phyloP scores from a whole-genome alignment of 1,139 yeast species.

The Geotrichum histeridarum region DNA sequence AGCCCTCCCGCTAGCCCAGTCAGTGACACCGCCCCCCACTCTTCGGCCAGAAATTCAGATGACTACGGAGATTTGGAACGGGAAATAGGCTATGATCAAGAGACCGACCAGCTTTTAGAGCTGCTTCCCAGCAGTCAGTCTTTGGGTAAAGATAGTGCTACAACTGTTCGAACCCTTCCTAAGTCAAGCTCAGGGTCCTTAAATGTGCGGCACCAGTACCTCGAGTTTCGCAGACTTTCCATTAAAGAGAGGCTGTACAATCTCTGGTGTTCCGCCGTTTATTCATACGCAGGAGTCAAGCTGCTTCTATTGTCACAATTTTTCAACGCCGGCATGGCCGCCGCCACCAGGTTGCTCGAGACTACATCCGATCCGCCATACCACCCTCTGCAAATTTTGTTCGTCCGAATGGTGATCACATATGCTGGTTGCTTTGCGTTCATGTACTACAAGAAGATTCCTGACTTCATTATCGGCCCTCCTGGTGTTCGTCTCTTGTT shows the following conservation, averaged over 20 bases:
- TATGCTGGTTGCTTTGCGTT: conserved; percentile 52
- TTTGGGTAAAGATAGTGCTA: not conserved
- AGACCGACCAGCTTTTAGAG: conserved; percentile 8
- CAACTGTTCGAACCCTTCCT: not conserved
- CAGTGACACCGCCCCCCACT: conserved; percentile 1
- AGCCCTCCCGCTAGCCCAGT: no score
- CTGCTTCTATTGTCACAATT: conserved; percentile 43
- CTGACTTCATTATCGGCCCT: conserved; percentile 71
- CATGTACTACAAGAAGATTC: conserved; percentile 46
- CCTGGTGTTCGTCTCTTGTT: conserved; percentile 51
- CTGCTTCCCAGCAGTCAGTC: conserved; percentile 9
- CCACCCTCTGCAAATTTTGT: conserved; percentile 71
- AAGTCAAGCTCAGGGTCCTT: not conserved
- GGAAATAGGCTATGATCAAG: conserved; percentile 7
- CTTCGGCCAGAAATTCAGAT: not conserved
- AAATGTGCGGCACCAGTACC: conserved; percentile 6
- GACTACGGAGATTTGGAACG: conserved; percentile 17
- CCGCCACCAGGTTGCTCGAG: conserved; percentile 65
- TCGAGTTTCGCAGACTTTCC: conserved; percentile 9
- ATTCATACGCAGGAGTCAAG: conserved; percentile 27
- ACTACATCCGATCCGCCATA: conserved; percentile 58
- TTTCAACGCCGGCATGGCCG: conserved; percentile 71
- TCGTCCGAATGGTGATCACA: conserved; percentile 73
- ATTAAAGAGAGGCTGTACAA: not conserved
- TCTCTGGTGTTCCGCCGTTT: conserved; percentile 13